A percentile compares a stretch with the other conserved stretches of the same genome.
phyloP scores from a whole-genome alignment of 1,139 yeast species.

The Arxiozyma heterogenica region DNA sequence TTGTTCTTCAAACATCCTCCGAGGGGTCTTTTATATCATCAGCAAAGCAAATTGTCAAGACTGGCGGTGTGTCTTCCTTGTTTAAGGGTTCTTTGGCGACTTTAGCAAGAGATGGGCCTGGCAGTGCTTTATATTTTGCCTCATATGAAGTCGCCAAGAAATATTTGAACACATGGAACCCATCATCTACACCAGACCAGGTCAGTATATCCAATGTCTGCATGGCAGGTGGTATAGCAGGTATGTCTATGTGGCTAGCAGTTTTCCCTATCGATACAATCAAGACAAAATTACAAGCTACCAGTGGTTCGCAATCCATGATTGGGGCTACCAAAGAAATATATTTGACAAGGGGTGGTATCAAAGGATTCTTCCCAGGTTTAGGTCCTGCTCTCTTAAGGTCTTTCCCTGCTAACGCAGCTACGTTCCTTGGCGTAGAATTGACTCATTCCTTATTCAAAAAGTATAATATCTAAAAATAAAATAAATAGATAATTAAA shows the following conservation, averaged over 20 bases:
- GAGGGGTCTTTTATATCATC: slow-evolving; percentile 37
- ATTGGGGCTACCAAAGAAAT: slow-evolving; percentile 56
- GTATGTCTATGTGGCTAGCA: slow-evolving; percentile 93
- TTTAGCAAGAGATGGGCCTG: slow-evolving; percentile 94
- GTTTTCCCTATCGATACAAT: slow-evolving; percentile 96
- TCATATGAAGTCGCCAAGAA: slow-evolving; percentile 79
- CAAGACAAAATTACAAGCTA: slow-evolving; percentile 75
- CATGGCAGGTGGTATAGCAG: slow-evolving; percentile 90
- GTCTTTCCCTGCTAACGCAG: slow-evolving; percentile 97
- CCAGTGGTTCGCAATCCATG: slow-evolving; percentile 49
- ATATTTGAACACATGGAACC: slow-evolving; percentile 38
- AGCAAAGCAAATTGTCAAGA: slow-evolving; percentile 58
- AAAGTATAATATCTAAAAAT: slow-evolving; percentile 18
- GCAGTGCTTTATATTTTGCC: slow-evolving; percentile 94
- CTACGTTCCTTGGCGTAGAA: slow-evolving; percentile 94
- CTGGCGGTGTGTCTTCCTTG: slow-evolving; percentile 78
- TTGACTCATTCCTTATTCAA: slow-evolving; percentile 65
- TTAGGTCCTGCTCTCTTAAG: slow-evolving; percentile 91
- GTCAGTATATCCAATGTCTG: slow-evolving; percentile 68
- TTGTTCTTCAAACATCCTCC: slow-evolving; percentile 71
- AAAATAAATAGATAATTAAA: no score
- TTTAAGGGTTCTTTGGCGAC: slow-evolving; percentile 92
- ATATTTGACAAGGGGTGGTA: slow-evolving; percentile 58
- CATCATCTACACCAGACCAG: slow-evolving; percentile 37
- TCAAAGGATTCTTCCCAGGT: slow-evolving; percentile 95